Conservation (phyloP, 495 filamentous ascomycete species). For the Neurospora terricola region DNA sequence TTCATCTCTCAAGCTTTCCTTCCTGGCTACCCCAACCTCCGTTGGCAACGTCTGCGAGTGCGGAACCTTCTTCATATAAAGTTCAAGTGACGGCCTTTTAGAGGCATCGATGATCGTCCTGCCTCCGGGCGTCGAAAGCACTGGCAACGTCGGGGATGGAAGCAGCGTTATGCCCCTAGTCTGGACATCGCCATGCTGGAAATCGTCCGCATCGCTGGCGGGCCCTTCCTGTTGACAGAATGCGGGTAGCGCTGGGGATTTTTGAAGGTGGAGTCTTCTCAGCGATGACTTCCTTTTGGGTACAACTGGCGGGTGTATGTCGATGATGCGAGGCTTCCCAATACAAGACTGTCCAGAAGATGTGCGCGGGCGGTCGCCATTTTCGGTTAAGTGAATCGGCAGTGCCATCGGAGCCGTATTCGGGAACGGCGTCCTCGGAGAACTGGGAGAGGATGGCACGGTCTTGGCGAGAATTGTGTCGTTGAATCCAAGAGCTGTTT, state of each 20-base stretch:
- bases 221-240: neutral
- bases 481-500: neutral
- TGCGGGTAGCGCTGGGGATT: neutral
- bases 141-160: neutral
- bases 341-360: conserved; percentile 1
- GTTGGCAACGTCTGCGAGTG: neutral
- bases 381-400: neutral
- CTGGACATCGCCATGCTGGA: neutral
- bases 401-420: neutral
- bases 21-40: neutral
- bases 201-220: neutral
- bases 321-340: conserved; percentile 14
- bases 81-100: conserved; percentile 6
- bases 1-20: neutral
- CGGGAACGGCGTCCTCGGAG: neutral
- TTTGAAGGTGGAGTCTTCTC: neutral
- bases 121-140: conserved; percentile 8
- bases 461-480: neutral
- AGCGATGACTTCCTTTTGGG: conserved; percentile 12
- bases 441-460: neutral
- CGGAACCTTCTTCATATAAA: neutral
- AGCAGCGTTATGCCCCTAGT: neutral
- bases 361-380: conserved; percentile 7
- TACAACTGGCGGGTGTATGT: conserved; percentile 14
- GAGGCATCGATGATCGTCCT: conserved; percentile 16